Evolutionary conservation across 2,329 filamentous ascomycete species (phyloP), one percentile per base, ranked within the genome.

Genomic region (Pseudogymnoascus sp.): DNA sequence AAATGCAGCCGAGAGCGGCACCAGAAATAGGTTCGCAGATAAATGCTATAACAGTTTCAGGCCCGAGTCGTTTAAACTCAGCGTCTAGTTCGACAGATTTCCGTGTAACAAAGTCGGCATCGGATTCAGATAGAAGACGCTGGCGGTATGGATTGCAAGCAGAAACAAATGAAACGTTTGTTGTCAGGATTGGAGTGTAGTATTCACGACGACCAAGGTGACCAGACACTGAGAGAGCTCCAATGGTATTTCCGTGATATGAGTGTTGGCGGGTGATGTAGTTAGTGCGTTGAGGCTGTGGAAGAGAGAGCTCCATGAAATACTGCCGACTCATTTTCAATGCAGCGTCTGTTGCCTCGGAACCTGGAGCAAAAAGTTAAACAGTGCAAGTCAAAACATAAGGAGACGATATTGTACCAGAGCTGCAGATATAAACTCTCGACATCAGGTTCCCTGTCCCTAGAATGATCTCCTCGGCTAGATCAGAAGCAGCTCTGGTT

Each of bases 231-330:
- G 79, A 77, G n/a, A 90, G 74, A 1, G 85, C 78, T 1, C 84
- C 86, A 0, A 90, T 71, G 0, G 87, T 90, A 29, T 80, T 84
- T 4, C 88, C 88, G 66, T 92, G 88, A 67, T 89, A 92, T 9
- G 84, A 87, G 21, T 83, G 78, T 29, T 82, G 74, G 13, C 88
- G 80, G 5, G 84, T 78, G 66, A 92, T 88, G 72, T 87, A 88
- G 57, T 81, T 78, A 0, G 76, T 76, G 1, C 87, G 78, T 58
- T 78, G 70, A 0, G 78, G 76, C 61, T 87, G 75, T 3, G 77
- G 77, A 7, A 70, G 72, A 2, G 74, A 65, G n/a, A 81, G 75
- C 70, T 87, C 85, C 11, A 83, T 75, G 66, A 82, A 87, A 69
- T 85, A 90, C 70, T 91, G 87, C 1, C 82, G 76, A 10, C 84